Base-by-base conservation (phyloP, 768 basidiomycete species). In the Daedaleopsis sinensis region DNA sequence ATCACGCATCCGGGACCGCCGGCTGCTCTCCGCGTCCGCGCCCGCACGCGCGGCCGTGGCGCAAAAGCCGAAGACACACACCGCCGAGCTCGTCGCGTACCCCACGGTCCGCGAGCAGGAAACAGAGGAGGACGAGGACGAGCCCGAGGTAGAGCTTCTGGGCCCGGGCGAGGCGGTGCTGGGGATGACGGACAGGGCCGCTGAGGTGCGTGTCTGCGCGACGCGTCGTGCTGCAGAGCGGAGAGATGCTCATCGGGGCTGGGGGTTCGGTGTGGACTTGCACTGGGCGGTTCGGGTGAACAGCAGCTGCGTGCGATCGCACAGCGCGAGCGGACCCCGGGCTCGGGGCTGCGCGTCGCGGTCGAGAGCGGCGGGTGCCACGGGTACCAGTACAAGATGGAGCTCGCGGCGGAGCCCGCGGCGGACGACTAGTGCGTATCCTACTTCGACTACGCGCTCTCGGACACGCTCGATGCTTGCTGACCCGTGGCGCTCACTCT, bases 321-420 rank as follows among this genome's bases (percentile, higher is more conserved):
- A 11, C 68, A 79, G n/a, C 79, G 85, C 42, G 84, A 91, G 69
- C 78, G 84, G 11, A 82, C 90, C 65, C 73, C 85, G 0, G 69
- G 83, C 52, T 80, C 91, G 21, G 92, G 89, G 4, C 78, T 98
- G 23, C 80, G 95, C 64, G 82, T 98, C 65, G 79, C 87, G 1
- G 94, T 98, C 24, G 94, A 97, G 68, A 93, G 90, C 12, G 96
- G 96, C 12, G 96, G 96, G 19, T 98, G 96, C 70, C 96, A 98
- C 72, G 96, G 96, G 39, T 98, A 98, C 73, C 94, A 97, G 69
- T 97, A 98, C 74, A 96, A 92, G 67, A 85, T 98, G 83, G 87
- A 90, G 57, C 81, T 98, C 4, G 89, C 91, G 2, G 80, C 79
- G 39, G 74, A 76, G 47, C 79, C 80, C 16, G 77, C 81, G 32